Evolutionary conservation across 371 early-diverging fungal species (phyloP).

Genomic region (Mucor saturninus): DNA sequence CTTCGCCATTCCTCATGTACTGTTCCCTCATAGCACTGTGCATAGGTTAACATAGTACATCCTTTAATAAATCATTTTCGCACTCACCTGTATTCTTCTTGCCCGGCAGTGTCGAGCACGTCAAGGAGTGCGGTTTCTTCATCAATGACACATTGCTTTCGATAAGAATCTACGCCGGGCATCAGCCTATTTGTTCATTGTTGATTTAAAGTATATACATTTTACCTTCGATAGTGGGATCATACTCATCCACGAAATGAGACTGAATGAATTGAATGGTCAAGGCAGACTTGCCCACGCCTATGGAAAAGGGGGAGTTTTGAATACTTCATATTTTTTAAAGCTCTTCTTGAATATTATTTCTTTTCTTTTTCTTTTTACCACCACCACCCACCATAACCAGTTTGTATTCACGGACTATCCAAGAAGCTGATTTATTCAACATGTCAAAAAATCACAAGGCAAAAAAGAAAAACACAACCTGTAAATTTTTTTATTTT

Average conservation of each 20-base stretch:
- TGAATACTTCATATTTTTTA: too few relatives aligned
- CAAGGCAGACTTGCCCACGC: conserved; percentile 86
- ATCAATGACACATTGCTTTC: conserved; percentile 88
- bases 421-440: conserved; percentile 27
- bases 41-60: neutral
- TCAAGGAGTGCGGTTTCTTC: conserved; percentile 84
- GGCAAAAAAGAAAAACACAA: neutral
- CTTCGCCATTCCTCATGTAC: conserved; percentile 77
- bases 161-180: conserved; percentile 77
- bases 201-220: too few relatives aligned
- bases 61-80: too few relatives aligned
- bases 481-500: too few relatives aligned
- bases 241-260: conserved; percentile 92
- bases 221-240: conserved; percentile 91
- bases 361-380: conserved; percentile 25
- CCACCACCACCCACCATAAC: conserved; percentile 92
- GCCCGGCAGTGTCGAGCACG: conserved; percentile 92
- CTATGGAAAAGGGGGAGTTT: conserved; percentile 28
- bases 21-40: conserved; percentile 77
- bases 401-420: conserved; percentile 73
- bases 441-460: conserved; percentile 3
- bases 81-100: conserved; percentile 84
- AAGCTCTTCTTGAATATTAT: neutral
- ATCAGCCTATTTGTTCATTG: too few relatives aligned
- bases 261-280: conserved; percentile 93